Evolutionary conservation across 2,329 filamentous ascomycete genomes (phyloP).

Genomic region (Alternaria triticimaculans): DNA sequence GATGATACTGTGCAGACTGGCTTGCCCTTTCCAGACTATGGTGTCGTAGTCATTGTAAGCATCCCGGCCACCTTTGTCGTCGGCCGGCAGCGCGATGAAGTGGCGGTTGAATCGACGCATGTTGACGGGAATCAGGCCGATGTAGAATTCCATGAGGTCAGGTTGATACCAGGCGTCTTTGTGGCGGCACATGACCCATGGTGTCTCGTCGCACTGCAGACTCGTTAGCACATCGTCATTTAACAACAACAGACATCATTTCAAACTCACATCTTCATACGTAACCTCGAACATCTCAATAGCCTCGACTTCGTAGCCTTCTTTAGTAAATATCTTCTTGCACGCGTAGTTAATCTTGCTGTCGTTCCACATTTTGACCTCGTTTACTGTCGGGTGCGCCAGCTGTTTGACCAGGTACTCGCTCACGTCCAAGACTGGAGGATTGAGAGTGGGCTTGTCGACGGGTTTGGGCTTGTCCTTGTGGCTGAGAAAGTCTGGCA

Average conservation of each 20-base stretch:
- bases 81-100: neutral
- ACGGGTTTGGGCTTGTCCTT: neutral
- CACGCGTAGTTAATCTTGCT: neutral
- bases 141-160: neutral
- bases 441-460: neutral
- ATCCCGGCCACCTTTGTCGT: neutral
- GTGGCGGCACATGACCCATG: neutral
- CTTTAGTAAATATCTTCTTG: neutral
- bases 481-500: neutral
- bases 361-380: neutral
- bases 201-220: neutral
- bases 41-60: neutral
- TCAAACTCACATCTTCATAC: neutral
- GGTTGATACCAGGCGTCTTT: neutral
- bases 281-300: neutral
- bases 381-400: neutral
- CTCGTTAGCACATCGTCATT: neutral
- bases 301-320: neutral
- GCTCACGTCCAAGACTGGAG: neutral
- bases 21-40: neutral
- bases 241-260: neutral
- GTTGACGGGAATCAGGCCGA: neutral
- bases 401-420: neutral
- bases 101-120: neutral
- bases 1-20: neutral